Evolutionary conservation across 176 grass and related monocot genomes (phyloP), one percentile per base, ranked within the genome.

Genomic region (Musa troglodytarum): DNA sequence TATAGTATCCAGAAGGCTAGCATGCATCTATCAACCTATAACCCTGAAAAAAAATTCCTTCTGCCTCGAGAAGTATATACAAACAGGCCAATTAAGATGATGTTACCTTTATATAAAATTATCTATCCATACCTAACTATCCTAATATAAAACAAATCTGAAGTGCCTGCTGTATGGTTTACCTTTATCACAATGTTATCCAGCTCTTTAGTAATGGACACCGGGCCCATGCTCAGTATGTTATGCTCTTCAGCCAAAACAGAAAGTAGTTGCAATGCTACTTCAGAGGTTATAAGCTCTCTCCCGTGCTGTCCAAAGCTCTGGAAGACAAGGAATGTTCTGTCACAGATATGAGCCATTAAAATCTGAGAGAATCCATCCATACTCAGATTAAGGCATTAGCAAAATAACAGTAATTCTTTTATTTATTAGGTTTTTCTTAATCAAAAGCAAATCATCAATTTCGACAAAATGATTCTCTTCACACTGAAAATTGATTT

Each of bases 221-320:
- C 77, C 14, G 82, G 74, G 54, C 93, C 84, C 53, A 89, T 83
- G 61, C 84, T 81, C 1, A 81, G 83, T 24, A 93, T 87, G 51
- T 69, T 89, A 58, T 15, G 86, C 82, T 89, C 89, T 80, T 88
- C 86, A 19, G 83, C 88, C 82, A 98, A 82, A 84, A 94, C 50
- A 76, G 85, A 88, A 73, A 98, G 88, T 58, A 98, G 80, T 76
- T 54, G 71, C 74, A 98, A 87, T 53, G 90, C 95, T 77, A 98
- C 82, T 76, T 98, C 95, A 89, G 90, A 85, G 63, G 95, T 98
- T 69, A 98, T 94, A 90, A 98, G 88, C 74, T 98, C 95, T 85
- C 95, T 89, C 68, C 88, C 90, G 62, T 98, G 95, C 88, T 98
- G 90, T 17, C 95, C 95, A 98, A 98, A 98, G 86, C 90, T 98